These are phyloP conservation scores for Cladosporium sp. DNA, from an alignment of 2,329 filamentous ascomycete species.

Conservation along the genomic window DNA sequence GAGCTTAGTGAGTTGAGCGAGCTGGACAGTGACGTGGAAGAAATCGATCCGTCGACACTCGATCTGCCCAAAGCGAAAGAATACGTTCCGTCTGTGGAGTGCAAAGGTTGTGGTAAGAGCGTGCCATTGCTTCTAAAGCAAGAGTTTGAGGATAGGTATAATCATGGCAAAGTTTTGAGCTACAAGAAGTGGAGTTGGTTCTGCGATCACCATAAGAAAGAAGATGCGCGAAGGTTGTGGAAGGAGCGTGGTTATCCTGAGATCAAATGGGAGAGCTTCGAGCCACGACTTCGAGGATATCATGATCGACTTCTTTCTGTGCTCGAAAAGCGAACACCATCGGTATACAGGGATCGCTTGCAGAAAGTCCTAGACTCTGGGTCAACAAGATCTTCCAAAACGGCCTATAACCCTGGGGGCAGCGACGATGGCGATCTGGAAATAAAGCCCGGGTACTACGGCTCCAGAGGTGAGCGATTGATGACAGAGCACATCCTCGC, in stretches of 20 bases:
- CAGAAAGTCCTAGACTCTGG: conserved; percentile 21
- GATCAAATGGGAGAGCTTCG: conserved; percentile 30
- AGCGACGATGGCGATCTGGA: neutral
- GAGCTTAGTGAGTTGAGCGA: conserved; percentile 14
- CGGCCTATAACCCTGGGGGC: neutral
- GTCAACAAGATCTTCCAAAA: conserved; percentile 16
- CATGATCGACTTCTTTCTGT: conserved; percentile 23
- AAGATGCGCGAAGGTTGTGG: conserved; percentile 27
- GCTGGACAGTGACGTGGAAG: conserved; percentile 13
- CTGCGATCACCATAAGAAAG: conserved; percentile 29
- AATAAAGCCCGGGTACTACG: conserved; percentile 31
- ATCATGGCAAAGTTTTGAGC: conserved; percentile 20
- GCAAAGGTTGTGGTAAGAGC: conserved; percentile 23
- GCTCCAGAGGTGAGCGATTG: conserved; percentile 30
- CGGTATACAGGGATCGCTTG: conserved; percentile 25
- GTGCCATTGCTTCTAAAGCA: conserved; percentile 23
- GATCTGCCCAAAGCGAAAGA: conserved; percentile 11
- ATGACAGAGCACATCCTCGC: conserved; percentile 33
- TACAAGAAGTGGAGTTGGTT: conserved; percentile 32
- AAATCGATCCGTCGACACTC: conserved; percentile 1
- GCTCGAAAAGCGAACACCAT: conserved; percentile 21
- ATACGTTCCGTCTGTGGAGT: conserved; percentile 14
- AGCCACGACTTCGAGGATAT: conserved; percentile 24
- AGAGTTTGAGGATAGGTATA: conserved; percentile 28
- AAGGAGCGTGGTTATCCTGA: conserved; percentile 28